phyloP scores from a whole-genome alignment of 345 rosid genomes.

The Aquilaria sinensis region DNA sequence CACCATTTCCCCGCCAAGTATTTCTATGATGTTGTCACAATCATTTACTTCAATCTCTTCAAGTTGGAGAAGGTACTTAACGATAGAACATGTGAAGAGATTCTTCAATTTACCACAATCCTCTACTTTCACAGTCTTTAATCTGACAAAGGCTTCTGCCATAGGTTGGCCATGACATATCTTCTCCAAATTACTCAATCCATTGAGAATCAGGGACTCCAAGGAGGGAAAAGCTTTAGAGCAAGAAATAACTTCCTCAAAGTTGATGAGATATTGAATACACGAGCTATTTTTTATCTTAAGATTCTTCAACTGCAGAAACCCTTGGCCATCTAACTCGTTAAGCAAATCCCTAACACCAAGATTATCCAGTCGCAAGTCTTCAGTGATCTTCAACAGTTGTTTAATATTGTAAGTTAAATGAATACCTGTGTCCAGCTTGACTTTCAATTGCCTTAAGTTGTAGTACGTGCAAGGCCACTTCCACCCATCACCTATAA shows the following conservation, averaged over 20 bases:
- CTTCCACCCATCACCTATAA: neutral
- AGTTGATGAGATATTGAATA: neutral
- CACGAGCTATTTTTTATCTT: neutral
- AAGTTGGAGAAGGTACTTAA: neutral
- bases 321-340: neutral
- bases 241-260: neutral
- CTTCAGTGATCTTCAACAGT: slow-evolving; percentile 6
- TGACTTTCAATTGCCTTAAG: slow-evolving; percentile 1
- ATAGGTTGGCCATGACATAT: neutral
- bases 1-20: neutral
- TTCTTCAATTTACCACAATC: neutral
- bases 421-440: neutral
- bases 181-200: neutral
- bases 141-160: too few species aligned
- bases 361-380: neutral
- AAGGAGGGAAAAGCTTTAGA: neutral
- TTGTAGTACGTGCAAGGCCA: neutral
- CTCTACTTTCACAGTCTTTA: neutral
- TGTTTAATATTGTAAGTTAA: neutral
- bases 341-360: slow-evolving; percentile 1
- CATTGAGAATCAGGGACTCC: neutral
- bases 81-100: neutral
- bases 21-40: neutral
- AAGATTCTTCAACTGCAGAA: neutral
- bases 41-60: neutral